Percentiles rank a stretch among this genome's conserved stretches.
phyloP scores from a whole-genome alignment of 2,329 filamentous ascomycete species.

The Zymoseptoria brevis region DNA sequence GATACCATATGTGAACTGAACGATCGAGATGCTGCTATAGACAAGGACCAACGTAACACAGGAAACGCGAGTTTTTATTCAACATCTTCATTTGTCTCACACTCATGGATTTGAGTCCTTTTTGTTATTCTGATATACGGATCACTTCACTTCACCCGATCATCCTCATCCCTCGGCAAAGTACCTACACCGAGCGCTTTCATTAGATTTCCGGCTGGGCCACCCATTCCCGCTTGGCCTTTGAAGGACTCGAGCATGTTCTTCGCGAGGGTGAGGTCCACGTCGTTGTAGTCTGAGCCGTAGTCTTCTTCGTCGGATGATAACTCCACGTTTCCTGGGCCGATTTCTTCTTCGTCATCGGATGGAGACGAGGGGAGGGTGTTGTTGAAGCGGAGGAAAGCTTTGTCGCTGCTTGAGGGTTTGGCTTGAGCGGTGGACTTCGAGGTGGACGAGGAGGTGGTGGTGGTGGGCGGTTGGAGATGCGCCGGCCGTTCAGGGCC shows the following conservation, averaged over 20 bases:
- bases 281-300: conserved; percentile 52
- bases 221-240: conserved; percentile 74
- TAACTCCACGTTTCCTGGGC: conserved; percentile 28
- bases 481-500: conserved; percentile 25
- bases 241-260: conserved; percentile 92
- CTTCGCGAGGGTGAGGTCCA: conserved; percentile 80
- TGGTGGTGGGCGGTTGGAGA: conserved; percentile 3
- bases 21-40: neutral
- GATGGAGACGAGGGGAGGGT: neutral
- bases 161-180: conserved; percentile 70
- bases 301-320: conserved; percentile 32
- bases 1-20: neutral
- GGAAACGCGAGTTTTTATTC: neutral
- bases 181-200: conserved; percentile 71
- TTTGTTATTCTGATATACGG: too few relatives aligned
- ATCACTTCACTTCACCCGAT: neutral
- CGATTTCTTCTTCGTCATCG: conserved; percentile 35
- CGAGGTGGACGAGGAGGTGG: too few relatives aligned
- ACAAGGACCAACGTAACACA: neutral
- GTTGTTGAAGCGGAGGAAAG: conserved; percentile 14
- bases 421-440: too few relatives aligned
- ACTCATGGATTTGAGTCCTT: too few relatives aligned
- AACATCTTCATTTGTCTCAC: too few relatives aligned
- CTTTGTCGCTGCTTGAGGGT: conserved; percentile 4
- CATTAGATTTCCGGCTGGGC: conserved; percentile 80